These are phyloP conservation scores for Cutaneotrichosporon curvatum DNA, from an alignment of 1,284 basidiomycete genomes.

Conservation along the genomic window DNA sequence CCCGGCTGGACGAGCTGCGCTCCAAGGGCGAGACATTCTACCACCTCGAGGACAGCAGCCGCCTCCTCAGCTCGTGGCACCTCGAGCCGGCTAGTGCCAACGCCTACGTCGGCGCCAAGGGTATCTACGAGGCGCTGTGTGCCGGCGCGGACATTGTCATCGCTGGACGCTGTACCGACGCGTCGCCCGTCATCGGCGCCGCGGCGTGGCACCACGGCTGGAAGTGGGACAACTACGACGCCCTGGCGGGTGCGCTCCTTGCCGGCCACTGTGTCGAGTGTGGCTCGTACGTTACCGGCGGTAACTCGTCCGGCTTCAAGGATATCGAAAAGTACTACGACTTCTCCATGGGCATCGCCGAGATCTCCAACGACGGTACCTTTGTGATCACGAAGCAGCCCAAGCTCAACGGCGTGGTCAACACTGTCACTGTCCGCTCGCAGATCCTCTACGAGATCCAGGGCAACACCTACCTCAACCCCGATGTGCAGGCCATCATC, in stretches of 20 bases:
- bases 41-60: constrained; percentile 12
- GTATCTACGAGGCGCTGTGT: constrained; percentile 6
- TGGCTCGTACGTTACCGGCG: constrained; percentile 27
- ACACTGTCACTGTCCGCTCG: constrained; percentile 8
- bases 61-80: constrained; percentile 6
- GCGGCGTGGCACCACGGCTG: constrained; percentile 25
- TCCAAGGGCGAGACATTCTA: constrained; percentile 11
- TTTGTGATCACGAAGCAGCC: constrained; percentile 22
- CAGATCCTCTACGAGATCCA: constrained; percentile 22
- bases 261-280: constrained; percentile 22
- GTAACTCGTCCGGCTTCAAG: constrained; percentile 25
- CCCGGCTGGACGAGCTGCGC: constrained; percentile 7
- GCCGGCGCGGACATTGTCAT: constrained; percentile 29
- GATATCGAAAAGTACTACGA: constrained; percentile 13
- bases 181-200: constrained; percentile 18
- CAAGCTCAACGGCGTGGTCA: constrained; percentile 14
- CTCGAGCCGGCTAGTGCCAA: constrained; percentile 11
- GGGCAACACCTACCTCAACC: constrained; percentile 25
- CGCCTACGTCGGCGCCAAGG: constrained; percentile 17
- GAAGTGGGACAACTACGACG: constrained; percentile 15
- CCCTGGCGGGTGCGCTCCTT: constrained; percentile 22
- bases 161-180: constrained; percentile 25
- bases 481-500: constrained; percentile 26
- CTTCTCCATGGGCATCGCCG: constrained; percentile 27
- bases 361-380: constrained; percentile 20